Conservation (phyloP, 2,329 filamentous ascomycete species). For the Pestalotiopsis sp. region DNA sequence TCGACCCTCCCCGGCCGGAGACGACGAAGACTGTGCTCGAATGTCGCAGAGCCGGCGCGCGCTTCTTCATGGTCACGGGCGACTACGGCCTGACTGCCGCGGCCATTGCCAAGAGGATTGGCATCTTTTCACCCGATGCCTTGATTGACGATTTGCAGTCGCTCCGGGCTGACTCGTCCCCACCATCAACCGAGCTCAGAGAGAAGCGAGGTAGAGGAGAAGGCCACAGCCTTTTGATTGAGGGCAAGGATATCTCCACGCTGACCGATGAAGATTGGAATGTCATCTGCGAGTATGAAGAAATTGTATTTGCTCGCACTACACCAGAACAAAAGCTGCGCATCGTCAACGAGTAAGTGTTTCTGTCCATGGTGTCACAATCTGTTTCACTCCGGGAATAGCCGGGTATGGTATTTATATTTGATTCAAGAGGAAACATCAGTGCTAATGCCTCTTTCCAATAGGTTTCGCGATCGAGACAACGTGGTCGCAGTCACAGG, state of each 20-base stretch:
- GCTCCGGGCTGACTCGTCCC: constrained; percentile 13
- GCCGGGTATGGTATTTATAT: too few species aligned
- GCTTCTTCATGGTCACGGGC: constrained; percentile 79
- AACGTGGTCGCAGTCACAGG: constrained; percentile 68
- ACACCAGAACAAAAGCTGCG: constrained; percentile 72
- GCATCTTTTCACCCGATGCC: constrained; percentile 56
- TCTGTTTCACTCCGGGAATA: background rate
- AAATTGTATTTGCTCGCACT: constrained; percentile 69
- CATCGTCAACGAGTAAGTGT: constrained; percentile 66
- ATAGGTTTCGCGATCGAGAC: constrained; percentile 57
- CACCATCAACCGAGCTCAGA: constrained; percentile 19
- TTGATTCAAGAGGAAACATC: too few species aligned
- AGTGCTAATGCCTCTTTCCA: background rate
- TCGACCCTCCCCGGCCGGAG: constrained; percentile 71
- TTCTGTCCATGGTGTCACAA: constrained; percentile 52
- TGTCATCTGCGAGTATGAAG: constrained; percentile 50
- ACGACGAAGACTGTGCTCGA: constrained; percentile 61
- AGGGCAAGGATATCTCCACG: constrained; percentile 62
- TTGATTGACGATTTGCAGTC: constrained; percentile 16
- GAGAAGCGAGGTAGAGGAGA: constrained; percentile 22
- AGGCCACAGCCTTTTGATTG: constrained; percentile 31
- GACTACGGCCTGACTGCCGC: constrained; percentile 76
- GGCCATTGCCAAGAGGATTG: constrained; percentile 72
- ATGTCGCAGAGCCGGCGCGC: constrained; percentile 70
- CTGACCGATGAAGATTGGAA: constrained; percentile 53